phyloP scores from a whole-genome alignment of 1,139 yeast genomes.

The Candida tropicalis region DNA sequence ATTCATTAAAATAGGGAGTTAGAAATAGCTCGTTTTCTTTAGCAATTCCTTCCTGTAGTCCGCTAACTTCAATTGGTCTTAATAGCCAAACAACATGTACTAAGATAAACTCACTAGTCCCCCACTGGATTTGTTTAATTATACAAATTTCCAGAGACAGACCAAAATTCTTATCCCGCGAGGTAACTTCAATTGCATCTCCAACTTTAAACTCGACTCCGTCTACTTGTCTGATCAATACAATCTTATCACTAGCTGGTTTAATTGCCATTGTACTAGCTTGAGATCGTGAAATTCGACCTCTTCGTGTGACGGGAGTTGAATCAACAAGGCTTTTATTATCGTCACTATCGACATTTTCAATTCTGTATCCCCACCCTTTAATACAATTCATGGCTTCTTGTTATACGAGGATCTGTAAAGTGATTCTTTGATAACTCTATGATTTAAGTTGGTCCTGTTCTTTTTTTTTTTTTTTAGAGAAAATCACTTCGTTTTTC shows the following conservation, averaged over 20 bases:
- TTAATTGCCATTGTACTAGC: conserved; percentile 19
- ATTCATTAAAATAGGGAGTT: conserved; percentile 39
- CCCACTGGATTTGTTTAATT: conserved; percentile 44
- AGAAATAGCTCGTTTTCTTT: conserved; percentile 41
- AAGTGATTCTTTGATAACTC: too few species aligned
- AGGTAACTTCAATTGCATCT: conserved; percentile 34
- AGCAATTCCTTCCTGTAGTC: conserved; percentile 8
- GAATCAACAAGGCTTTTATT: too few species aligned
- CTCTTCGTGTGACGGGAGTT: conserved; percentile 13
- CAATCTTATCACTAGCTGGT: conserved; percentile 19
- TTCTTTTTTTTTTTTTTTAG: background rate
- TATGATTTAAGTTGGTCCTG: too few species aligned
- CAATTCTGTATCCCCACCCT: conserved; percentile 36
- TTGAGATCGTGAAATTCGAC: conserved; percentile 18
- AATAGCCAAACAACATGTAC: conserved; percentile 41
- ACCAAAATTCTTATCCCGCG: background rate
- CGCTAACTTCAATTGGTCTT: conserved; percentile 25
- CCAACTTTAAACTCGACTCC: conserved; percentile 43
- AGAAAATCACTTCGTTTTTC: too few species aligned
- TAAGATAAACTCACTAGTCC: conserved; percentile 40
- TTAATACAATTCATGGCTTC: conserved; percentile 23
- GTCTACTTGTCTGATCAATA: conserved; percentile 34
- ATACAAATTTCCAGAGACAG: conserved; percentile 25
- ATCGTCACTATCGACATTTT: conserved; percentile 13
- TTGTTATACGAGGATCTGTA: too few species aligned